Conservation (phyloP, 345 rosid species). For the Lepidium aucheri region DNA sequence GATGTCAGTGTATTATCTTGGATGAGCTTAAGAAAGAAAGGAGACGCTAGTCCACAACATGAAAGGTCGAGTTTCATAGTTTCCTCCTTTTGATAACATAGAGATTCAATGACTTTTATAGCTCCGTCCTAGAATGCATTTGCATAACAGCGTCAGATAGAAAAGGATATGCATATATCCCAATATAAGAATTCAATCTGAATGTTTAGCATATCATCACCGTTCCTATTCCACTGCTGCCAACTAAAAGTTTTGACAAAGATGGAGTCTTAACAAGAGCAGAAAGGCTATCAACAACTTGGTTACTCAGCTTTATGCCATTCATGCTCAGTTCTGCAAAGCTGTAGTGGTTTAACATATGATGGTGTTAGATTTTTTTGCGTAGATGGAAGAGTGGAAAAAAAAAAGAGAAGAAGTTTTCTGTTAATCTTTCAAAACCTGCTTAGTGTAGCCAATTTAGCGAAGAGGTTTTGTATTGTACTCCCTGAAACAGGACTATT, state of each 20-base stretch:
- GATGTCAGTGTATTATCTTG: constrained; percentile 27
- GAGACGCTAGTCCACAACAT: constrained; percentile 47
- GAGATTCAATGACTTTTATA: constrained; percentile 42
- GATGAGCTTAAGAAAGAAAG: constrained; percentile 36
- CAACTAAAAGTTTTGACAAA: constrained; percentile 64
- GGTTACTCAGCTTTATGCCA: constrained; percentile 67
- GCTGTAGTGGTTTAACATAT: constrained; percentile 31
- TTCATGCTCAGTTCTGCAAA: constrained; percentile 74
- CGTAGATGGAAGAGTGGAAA: neutral
- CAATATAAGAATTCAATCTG: neutral
- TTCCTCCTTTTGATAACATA: constrained; percentile 45
- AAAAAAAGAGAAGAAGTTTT: neutral
- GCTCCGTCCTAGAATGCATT: constrained; percentile 59
- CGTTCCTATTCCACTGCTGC: constrained; percentile 69
- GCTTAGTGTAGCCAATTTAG: constrained; percentile 49
- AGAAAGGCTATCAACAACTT: constrained; percentile 61
- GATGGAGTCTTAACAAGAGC: constrained; percentile 51
- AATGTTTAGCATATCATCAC: constrained; percentile 31
- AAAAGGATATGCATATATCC: neutral
- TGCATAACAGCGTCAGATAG: neutral
- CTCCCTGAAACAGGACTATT: constrained; percentile 62
- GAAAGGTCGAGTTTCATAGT: constrained; percentile 72
- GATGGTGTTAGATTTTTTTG: neutral
- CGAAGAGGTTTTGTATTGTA: constrained; percentile 47
- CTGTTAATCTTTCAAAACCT: constrained; percentile 38